Percentiles rank a stretch among this genome's conserved stretches.
Conservation (phyloP, 306 rosid genomes). For the Quercus suber region DNA sequence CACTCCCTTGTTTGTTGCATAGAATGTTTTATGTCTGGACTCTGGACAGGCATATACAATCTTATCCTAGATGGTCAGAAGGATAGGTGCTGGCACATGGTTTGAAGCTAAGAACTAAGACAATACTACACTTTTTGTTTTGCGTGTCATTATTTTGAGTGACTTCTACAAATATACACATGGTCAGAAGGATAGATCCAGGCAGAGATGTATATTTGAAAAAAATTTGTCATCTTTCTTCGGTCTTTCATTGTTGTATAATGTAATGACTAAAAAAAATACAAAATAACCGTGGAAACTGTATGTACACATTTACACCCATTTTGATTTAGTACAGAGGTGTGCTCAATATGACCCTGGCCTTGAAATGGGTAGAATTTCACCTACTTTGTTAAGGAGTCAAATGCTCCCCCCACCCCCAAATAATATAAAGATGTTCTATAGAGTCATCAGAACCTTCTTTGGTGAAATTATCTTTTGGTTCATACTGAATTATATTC, state of each 20-base stretch:
- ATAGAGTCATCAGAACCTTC: background rate
- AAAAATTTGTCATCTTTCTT: background rate
- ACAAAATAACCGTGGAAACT: no score
- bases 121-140: background rate
- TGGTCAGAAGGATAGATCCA: background rate
- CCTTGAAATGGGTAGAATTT: background rate
- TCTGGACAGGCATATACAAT: background rate
- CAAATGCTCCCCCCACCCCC: background rate
- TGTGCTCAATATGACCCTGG: background rate
- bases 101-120: background rate
- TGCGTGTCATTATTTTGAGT: background rate
- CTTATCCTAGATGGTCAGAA: background rate
- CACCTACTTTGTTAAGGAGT: background rate
- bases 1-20: slow-evolving; percentile 5
- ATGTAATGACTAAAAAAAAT: background rate
- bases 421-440: background rate
- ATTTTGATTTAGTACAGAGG: background rate
- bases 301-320: background rate
- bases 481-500: background rate
- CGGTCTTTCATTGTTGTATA: background rate
- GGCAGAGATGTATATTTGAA: background rate
- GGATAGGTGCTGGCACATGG: background rate
- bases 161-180: background rate
- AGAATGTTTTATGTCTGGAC: slow-evolving; percentile 10
- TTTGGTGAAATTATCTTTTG: background rate